These are phyloP conservation scores for Tieghemiomyces parasiticus DNA, from an alignment of 192 early-diverging fungal genomes.

Conservation along the genomic window DNA sequence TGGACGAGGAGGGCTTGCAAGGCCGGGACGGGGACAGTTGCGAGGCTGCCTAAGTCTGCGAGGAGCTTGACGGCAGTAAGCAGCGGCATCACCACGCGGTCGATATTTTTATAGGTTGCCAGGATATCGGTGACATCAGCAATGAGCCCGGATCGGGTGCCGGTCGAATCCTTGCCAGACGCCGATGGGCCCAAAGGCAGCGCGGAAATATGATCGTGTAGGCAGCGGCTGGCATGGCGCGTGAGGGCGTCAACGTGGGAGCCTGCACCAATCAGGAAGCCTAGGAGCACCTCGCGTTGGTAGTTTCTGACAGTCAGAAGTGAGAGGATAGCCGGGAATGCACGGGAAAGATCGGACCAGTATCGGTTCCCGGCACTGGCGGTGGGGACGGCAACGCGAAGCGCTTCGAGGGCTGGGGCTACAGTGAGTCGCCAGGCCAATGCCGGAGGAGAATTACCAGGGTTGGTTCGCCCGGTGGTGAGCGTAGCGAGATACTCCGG, in stretches of 20 bases:
- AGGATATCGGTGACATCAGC: conserved; percentile 27
- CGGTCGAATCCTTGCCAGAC: conserved; percentile 10
- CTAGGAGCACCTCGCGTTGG: conserved; percentile 35
- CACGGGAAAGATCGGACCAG: neutral
- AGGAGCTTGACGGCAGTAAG: conserved; percentile 52
- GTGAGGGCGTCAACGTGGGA: conserved; percentile 66
- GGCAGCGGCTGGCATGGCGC: conserved; percentile 47
- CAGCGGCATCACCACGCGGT: conserved; percentile 51
- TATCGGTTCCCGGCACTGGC: neutral
- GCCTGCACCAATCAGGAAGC: conserved; percentile 61
- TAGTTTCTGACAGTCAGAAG: neutral
- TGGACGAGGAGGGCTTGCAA: conserved; percentile 24
- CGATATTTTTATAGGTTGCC: conserved; percentile 26
- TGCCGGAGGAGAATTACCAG: no score
- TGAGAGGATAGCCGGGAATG: neutral
- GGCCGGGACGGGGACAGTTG: conserved; percentile 13
- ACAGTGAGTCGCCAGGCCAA: no score
- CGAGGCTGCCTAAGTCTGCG: conserved; percentile 32
- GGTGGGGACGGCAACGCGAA: neutral
- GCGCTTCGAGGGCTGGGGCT: neutral
- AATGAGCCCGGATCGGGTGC: conserved; percentile 16
- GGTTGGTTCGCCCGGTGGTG: no score
- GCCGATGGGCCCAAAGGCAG: no score
- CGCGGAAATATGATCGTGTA: conserved; percentile 26
- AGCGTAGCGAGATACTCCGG: neutral